Evolutionary conservation across 2,329 filamentous ascomycete genomes (phyloP).

Genomic region (Plectosphaerella sp.): DNA sequence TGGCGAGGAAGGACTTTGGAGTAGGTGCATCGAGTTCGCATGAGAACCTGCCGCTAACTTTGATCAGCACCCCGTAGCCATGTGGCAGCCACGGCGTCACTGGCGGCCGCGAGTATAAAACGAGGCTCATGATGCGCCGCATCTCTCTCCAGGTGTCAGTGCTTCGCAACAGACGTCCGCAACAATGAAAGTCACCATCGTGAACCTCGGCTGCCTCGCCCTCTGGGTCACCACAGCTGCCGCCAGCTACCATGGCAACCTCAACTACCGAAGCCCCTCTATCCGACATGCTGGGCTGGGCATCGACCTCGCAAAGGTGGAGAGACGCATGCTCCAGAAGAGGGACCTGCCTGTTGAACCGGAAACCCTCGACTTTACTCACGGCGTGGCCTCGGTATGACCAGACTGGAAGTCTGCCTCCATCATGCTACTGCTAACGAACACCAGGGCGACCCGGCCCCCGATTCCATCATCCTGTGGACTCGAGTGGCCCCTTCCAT

Average conservation of each 20-base stretch:
- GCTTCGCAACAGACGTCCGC: no score
- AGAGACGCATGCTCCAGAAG: constrained; percentile 40
- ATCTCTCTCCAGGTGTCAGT: no score
- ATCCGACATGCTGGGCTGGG: constrained; percentile 58
- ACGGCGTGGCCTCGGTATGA: constrained; percentile 44
- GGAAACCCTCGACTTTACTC: constrained; percentile 56
- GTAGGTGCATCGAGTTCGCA: no score
- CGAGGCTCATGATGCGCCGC: no score
- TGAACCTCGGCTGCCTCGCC: background rate
- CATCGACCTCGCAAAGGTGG: constrained; percentile 55
- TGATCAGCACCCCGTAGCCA: no score
- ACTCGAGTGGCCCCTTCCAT: constrained; percentile 39
- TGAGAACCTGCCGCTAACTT: no score
- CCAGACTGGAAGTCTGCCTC: no score
- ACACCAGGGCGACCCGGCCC: constrained; percentile 37
- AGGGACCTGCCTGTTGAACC: constrained; percentile 32
- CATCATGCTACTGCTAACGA: background rate
- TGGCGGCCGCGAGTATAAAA: no score
- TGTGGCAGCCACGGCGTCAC: no score
- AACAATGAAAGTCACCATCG: background rate
- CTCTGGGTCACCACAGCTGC: background rate
- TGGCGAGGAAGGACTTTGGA: no score
- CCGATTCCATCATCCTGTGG: constrained; percentile 55
- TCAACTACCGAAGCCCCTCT: constrained; percentile 66
- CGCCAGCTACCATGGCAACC: constrained; percentile 32